Base-by-base conservation (phyloP, 306 rosid species). In the Cucurbita ficifolia region DNA sequence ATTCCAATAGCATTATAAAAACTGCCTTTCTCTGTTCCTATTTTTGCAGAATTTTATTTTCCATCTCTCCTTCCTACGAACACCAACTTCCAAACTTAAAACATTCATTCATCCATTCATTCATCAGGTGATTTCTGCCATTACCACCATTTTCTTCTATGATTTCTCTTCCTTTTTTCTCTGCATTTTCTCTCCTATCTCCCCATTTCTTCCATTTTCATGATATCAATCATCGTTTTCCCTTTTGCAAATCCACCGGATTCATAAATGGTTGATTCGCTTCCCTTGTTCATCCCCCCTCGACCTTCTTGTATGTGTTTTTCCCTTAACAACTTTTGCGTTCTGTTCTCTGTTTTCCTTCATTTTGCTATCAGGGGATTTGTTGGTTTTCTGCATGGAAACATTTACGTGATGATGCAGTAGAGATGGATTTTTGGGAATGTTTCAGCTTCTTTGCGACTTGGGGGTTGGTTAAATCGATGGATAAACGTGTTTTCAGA, bases 291-390 rank as follows among this genome's bases (percentile, higher is more conserved):
- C 45, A 8, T 5, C 38, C 9, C 39, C 39, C 18, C 19, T 35
- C 17, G 33, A 21, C 54, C 49, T 81, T 81, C 42, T 76, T 52
- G 29, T 63, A 39, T 62, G 42, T 42, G 21, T 83, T 78, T 33
- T 52, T 11, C 10, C 60, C 36, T 38, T 73, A 59, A 51, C 73
- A 39, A 68, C 48, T 39, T 63, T 19, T 64, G 71, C 35, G 13
- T 42, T 43, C 38, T 21, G 11, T 67, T 19, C 38, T 11, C 35
- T 18, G 74, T 54, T 79, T 76, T 48, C 53, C 33, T 79, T 69
- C 21, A 29, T 81, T 73, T 60, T 74, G 79, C 49, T 59, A 81
- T 18, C 89, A 73, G 45, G 94, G 75, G 60, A 45, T 71, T 18
- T 40, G 50, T 71, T 17, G 40, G 53, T 82, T 80, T 29, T 73